A percentile compares a stretch with the other conserved stretches of the same genome.
Evolutionary conservation across 208 protist genomes (phyloP).

Genomic region (Trypanosoma cruzi): DNA sequence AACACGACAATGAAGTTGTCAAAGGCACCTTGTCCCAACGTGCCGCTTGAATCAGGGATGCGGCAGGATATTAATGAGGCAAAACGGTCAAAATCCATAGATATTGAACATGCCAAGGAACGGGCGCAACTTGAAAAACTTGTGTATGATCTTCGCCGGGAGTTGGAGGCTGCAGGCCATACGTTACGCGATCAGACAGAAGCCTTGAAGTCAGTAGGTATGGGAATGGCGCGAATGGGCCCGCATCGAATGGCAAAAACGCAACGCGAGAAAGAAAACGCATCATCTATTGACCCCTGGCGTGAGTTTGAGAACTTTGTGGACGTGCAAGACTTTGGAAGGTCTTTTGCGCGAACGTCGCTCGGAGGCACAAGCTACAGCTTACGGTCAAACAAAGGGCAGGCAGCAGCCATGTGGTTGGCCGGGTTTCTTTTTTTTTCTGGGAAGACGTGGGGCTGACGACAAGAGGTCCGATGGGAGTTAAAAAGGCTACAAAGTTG

Average conservation of each 20-base stretch:
- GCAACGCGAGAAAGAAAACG: slow-evolving; percentile 16
- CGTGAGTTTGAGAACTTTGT: too few species aligned
- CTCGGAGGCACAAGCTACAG: too few species aligned
- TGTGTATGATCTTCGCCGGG: slow-evolving; percentile 51
- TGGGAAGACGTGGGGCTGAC: too few species aligned
- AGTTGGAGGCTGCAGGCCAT: slow-evolving; percentile 51
- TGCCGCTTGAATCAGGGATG: not conserved
- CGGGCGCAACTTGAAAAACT: slow-evolving; percentile 33
- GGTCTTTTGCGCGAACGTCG: too few species aligned
- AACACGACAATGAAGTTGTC: not conserved
- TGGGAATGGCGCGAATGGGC: slow-evolving; percentile 51
- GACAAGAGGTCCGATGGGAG: too few species aligned
- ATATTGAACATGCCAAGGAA: slow-evolving; percentile 36
- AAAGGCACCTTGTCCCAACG: not conserved
- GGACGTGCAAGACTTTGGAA: too few species aligned
- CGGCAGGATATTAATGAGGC: slow-evolving; percentile 39
- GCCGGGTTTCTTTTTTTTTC: too few species aligned
- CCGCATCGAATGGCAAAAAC: slow-evolving; percentile 59
- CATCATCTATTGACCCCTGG: too few species aligned
- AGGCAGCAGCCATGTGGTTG: too few species aligned
- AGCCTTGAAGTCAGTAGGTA: slow-evolving; percentile 43
- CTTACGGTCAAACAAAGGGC: too few species aligned
- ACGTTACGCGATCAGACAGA: slow-evolving; percentile 61
- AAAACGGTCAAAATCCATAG: slow-evolving; percentile 41
- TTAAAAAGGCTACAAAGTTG: too few species aligned